Conservation (phyloP, 129 eudicot genomes). For the Logfia minima region DNA sequence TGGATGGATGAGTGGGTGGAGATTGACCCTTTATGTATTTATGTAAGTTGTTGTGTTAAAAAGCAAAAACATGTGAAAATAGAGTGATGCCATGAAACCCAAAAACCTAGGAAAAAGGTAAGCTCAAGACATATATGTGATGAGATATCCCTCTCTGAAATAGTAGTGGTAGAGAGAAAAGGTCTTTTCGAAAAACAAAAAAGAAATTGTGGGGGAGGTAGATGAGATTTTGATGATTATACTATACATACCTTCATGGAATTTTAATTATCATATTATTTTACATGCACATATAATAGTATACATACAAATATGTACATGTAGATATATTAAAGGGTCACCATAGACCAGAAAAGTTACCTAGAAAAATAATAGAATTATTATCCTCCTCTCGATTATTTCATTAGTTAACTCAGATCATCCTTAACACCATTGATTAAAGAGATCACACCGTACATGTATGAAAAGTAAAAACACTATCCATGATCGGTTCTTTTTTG, state of each 20-base stretch:
- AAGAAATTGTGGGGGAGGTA: neutral
- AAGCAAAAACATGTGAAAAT: slow-evolving; percentile 35
- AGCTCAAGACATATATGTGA: slow-evolving; percentile 23
- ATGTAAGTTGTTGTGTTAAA: slow-evolving; percentile 26
- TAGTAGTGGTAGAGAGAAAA: slow-evolving; percentile 33
- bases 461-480: neutral
- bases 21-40: slow-evolving; percentile 32
- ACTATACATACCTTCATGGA: neutral
- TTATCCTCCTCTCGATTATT: slow-evolving; percentile 35
- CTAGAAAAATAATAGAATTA: neutral
- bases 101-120: slow-evolving; percentile 42
- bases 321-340: slow-evolving; percentile 32
- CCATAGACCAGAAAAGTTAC: slow-evolving; percentile 47
- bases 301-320: neutral
- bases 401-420: slow-evolving; percentile 20
- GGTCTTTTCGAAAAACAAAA: neutral
- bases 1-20: slow-evolving; percentile 23
- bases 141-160: slow-evolving; percentile 33
- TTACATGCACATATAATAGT: neutral
- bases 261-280: neutral
- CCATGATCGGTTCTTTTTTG: neutral
- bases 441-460: neutral
- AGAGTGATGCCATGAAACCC: slow-evolving; percentile 31
- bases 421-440: slow-evolving; percentile 6
- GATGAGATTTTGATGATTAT: neutral